Evolutionary conservation across 192 early-diverging fungal species (phyloP), one percentile per base, ranked within the genome.

Genomic region (Chytriomyces sp.): DNA sequence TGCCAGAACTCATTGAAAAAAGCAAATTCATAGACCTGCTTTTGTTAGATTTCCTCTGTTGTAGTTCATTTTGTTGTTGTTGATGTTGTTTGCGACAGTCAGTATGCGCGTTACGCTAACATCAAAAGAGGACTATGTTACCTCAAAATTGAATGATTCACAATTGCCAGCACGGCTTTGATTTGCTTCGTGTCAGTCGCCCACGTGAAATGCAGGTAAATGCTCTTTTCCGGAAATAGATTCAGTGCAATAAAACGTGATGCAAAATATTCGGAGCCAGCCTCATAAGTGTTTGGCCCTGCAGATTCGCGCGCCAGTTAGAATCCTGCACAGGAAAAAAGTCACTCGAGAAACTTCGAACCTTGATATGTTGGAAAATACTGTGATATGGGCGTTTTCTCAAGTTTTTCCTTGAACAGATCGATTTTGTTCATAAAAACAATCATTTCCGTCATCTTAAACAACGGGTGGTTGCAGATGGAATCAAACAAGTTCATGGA

Each of bases 381-480:
- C 25, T 84, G 75, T 58, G 78, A 79, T 36, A 89, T 80, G 41
- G 78, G 41, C 32, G 75, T 69, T 19, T 67, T 64, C 6, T 71
- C 66, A 8, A 89, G 71, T 60, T 89, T 89, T 36, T 80, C 74
- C 44, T 83, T 80, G 56, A 89, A 80, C 39, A 89, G 78, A 65
- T 89, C 88, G 38, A 89, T 89, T 72, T 89, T 89, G 72, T 89
- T 89, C 59, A 89, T 62, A 72, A 89, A 89, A 34, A 89, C 54
- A 31, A 89, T 89, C 64, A 89, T 82, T 19, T 77, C 77, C 3
- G 85, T 89, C 40, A 75, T 58, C 31, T 68, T 62, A 62, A 78
- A 76, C 68, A 89, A 77, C 6, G 83, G 70, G 53, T 79, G 76
- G 56, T 78, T 78, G 75, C 72, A 75, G 19, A 78, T 78, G 25